Evolutionary conservation across 352 stramenopile species (phyloP), one percentile per base, ranked within the genome.

Genomic region (Globisporangium middletonii): DNA sequence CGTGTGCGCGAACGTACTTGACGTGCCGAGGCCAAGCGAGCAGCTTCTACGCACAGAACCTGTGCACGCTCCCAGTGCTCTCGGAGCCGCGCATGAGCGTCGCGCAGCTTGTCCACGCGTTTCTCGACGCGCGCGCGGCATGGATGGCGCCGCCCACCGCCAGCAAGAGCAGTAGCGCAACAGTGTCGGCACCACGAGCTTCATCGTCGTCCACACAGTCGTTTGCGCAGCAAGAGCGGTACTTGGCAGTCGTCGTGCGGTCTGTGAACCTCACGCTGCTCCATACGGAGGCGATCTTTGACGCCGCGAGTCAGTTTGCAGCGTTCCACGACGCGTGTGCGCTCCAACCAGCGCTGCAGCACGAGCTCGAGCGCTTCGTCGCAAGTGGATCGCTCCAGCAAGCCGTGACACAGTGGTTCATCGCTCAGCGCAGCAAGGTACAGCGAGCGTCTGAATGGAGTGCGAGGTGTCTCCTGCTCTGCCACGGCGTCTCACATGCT

Each of bases 1-100:
- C 53, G 12, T 74, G 69, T 23, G 80, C 83, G 5, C 68, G 72
- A 35, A 68, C 35, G 16, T 91, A 75, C 35, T 51, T 93, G 41
- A 65, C 62, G 12, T 83, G 75, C 27, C 68, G 81, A 60, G 80
- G 83, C 12, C 77, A 77, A 28, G 66, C 69, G 5, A 75, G 70
- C 3, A 43, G 45, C 8, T 91, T 93, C 46, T 93, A 93, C 47
- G 75, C 75, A 0, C 69, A 84, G 2, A 91, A 84, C 41, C 57
- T 93, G 60, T 77, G 71, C 35, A 68, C 77, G 6, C 53, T 91
- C 42, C 64, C 67, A 1, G 57, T 77, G 45, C 63, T 89, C 16
- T 63, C 63, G 3, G 62, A 73, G 2, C 56, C 64, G 2, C 54
- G 53, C 7, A 64, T 73, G 42, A 59, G 37, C 18, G 56, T 68